Conservation (phyloP, 352 stramenopile species). For the Pythium aquatile region DNA sequence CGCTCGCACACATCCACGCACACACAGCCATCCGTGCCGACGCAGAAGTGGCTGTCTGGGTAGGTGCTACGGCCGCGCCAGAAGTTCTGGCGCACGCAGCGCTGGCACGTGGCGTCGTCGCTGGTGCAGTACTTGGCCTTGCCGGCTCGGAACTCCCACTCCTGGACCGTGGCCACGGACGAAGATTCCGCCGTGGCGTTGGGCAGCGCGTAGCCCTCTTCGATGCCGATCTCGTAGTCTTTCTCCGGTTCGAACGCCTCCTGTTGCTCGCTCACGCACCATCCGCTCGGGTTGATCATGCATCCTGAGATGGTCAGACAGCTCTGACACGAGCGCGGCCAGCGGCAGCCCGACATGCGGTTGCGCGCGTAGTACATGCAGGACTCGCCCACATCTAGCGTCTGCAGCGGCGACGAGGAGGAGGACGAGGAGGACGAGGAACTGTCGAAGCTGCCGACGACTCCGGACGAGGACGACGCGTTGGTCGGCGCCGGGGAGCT, state of each 20-base stretch:
- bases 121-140: conserved; percentile 18
- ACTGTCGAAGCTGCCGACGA: background rate
- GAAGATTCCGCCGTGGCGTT: conserved; percentile 11
- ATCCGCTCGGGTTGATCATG: conserved; percentile 7
- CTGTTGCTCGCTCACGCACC: conserved; percentile 12
- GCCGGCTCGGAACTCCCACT: conserved; percentile 22
- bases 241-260: background rate
- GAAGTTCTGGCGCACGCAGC: conserved; percentile 15
- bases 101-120: conserved; percentile 8
- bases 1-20: conserved; percentile 25
- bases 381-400: conserved; percentile 11
- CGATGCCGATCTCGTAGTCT: conserved; percentile 8
- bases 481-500: background rate
- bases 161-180: background rate
- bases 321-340: conserved; percentile 19
- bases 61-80: conserved; percentile 11
- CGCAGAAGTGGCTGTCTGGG: conserved; percentile 23
- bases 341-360: conserved; percentile 16
- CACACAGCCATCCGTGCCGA: conserved; percentile 14
- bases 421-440: background rate
- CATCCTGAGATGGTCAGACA: conserved; percentile 16
- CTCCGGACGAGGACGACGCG: background rate
- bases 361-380: conserved; percentile 17
- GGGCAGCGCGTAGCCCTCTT: conserved; percentile 16
- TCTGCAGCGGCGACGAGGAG: background rate